Evolutionary conservation across 176 grass and related monocot genomes (phyloP), one percentile per base, ranked within the genome.

Genomic region (Oryza glumipatula): DNA sequence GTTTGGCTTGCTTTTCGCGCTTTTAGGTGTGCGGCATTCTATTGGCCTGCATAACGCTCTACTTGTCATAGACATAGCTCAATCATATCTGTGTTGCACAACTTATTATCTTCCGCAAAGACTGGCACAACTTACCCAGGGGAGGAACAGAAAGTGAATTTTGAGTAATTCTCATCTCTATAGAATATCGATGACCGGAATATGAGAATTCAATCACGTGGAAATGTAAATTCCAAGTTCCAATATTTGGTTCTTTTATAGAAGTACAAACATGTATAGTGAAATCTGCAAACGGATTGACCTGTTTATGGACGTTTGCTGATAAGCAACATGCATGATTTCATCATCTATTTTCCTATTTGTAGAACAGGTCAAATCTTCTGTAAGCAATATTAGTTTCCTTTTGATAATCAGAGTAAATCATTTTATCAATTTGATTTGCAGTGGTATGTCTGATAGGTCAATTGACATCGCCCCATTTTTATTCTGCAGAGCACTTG

Each of bases 401-500:
- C 2, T 19, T 60, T 65, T 21, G 48, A 36, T 24, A 35, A 32
- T 38, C 56, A 12, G 4, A 63, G 11, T 24, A 24, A 49, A 21
- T 64, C 11, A 1, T 7, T 16, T 41, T 45, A 61, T 44, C 15
- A n/a, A 21, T 28, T 82, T 8, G 3, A n/a, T 65, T 32, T 33
- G 3, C 10, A 51, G n/a, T 17, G 6, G 38, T 82, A 52, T 76
- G 21, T 60, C 30, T n/a, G 1, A 48, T 49, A 6, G 15, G 64
- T 46, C 63, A 22, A 70, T 36, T 38, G 35, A 16, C n/a, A 79
- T 33, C 35, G 12, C 17, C 12, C 1, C 5, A 13, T 51, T 28
- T 8, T 56, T 2, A 26, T 83, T 79, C 73, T 84, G 22, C 68
- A 88, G 68, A 67, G 21, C 9, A 22, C 22, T 66, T 19, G 6